Base-by-base conservation (phyloP, 2,329 filamentous ascomycete genomes). In the Ploettnerulaceae sp. region DNA sequence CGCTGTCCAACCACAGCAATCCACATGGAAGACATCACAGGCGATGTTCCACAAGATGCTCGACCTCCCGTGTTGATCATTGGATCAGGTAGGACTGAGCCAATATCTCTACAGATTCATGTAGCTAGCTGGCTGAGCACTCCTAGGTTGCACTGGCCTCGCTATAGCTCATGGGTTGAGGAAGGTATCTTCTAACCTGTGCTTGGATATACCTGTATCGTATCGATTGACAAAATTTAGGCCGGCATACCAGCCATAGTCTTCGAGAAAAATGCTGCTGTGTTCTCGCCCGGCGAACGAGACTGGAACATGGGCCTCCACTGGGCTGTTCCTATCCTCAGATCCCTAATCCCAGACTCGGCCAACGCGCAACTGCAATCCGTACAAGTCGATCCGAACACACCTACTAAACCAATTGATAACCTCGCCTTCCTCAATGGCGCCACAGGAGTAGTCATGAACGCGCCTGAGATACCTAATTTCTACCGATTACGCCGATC, bases 101-200 rank as follows among this genome's bases (percentile, higher is more conserved):
- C 17, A 2, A 35, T 3, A 35, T 11, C 11, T 12, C 31, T 29
- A 9, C 32, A 12, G 32, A 20, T 5, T 20, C 9, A 12, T 20
- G 39, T 11, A 17, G 9, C 6, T 7, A 24, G 17, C 25, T 39
- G 9, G 12, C 29, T 46, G 26, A 33, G 26, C 8, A 14, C 17
- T 36, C 5, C 14, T 14, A 70, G 68, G 67, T 12, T 66, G 65
- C 33, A 68, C 67, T 12, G 68, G 68, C 7, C 67, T 69, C 43
- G 61, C 66, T 1, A 58, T 68, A 18, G 67, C 68, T 4, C 66
- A 71, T 35, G 67, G 67, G 2, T 54, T 70, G 7, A 67, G 65
- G 51, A 69, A 69, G 57, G 64, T 64, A 51, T 7, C 24, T 35
- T n/a, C 20, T 14, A 8, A 18, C 8, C 7, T n/a, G 24, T 21